Evolutionary conservation across 2,329 filamentous ascomycete genomes (phyloP).

Genomic region (Xylaria sp.): DNA sequence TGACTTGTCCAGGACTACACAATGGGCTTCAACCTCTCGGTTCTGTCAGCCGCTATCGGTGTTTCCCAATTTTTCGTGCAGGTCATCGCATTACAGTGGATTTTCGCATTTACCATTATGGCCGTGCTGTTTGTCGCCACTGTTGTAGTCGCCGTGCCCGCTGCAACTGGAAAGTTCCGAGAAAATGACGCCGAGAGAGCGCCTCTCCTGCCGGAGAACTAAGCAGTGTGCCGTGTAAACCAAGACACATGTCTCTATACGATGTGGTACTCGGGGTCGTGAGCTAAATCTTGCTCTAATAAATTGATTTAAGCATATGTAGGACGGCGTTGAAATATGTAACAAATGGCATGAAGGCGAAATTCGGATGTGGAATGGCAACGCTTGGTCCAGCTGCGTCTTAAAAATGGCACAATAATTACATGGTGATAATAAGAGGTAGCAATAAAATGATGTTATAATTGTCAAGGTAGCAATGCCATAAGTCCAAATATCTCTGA

Average conservation of each 20-base stretch:
- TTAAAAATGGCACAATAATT: not conserved
- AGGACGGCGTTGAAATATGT: not conserved
- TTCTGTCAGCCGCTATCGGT: slow-evolving; percentile 78
- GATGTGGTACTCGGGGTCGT: not conserved
- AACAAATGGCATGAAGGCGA: not conserved
- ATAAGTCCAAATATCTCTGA: not conserved
- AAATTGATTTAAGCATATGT: not conserved
- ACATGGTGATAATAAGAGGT: not conserved
- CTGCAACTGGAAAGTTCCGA: slow-evolving; percentile 65
- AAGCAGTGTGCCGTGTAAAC: slow-evolving; percentile 18
- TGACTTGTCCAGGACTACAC: slow-evolving; percentile 66
- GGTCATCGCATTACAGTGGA: slow-evolving; percentile 86
- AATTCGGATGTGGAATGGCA: slow-evolving; percentile 10
- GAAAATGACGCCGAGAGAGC: slow-evolving; percentile 66
- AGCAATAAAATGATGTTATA: not conserved
- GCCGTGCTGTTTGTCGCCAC: slow-evolving; percentile 76
- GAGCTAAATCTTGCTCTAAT: not conserved
- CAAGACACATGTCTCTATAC: not conserved
- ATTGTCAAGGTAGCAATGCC: not conserved
- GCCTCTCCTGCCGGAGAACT: slow-evolving; percentile 66
- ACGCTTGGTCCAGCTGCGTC: not conserved
- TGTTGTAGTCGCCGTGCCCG: slow-evolving; percentile 71
- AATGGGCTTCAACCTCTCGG: slow-evolving; percentile 81
- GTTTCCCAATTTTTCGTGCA: slow-evolving; percentile 80
- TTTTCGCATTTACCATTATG: slow-evolving; percentile 89